These are phyloP conservation scores for Thelonectria olida DNA, from an alignment of 2,329 filamentous ascomycete genomes.

Conservation along the genomic window DNA sequence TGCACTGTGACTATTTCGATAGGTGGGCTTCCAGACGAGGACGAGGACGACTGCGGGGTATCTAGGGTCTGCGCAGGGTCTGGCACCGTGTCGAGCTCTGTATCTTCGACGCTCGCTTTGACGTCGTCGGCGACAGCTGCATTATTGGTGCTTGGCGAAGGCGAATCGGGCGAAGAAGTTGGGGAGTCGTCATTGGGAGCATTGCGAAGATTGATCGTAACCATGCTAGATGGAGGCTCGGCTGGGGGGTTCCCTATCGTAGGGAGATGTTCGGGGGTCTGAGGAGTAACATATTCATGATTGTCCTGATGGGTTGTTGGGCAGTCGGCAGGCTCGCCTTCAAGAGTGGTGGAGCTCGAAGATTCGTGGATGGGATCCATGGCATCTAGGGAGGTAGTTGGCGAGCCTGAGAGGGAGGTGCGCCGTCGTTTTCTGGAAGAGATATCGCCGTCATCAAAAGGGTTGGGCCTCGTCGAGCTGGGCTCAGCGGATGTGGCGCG, in stretches of 20 bases:
- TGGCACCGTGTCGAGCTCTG: slow-evolving; percentile 49
- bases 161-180: slow-evolving; percentile 56
- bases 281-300: slow-evolving; percentile 55
- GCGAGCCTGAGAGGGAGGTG: slow-evolving; percentile 65
- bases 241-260: slow-evolving; percentile 43
- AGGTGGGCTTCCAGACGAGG: slow-evolving; percentile 54
- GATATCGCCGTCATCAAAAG: slow-evolving; percentile 67
- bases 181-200: slow-evolving; percentile 51
- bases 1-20: slow-evolving; percentile 54
- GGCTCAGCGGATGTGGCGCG: slow-evolving; percentile 70
- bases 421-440: slow-evolving; percentile 70
- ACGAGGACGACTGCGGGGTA: slow-evolving; percentile 47
- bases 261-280: slow-evolving; percentile 52
- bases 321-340: slow-evolving; percentile 39
- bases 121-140: slow-evolving; percentile 41
- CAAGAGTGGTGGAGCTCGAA: slow-evolving; percentile 44
- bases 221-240: slow-evolving; percentile 60
- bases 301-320: slow-evolving; percentile 41
- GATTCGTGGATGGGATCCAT: slow-evolving; percentile 44
- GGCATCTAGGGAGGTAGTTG: slow-evolving; percentile 61
- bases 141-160: slow-evolving; percentile 39
- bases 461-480: slow-evolving; percentile 69
- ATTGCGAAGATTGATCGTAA: slow-evolving; percentile 69
- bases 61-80: slow-evolving; percentile 34
- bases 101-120: slow-evolving; percentile 57